Evolutionary conservation across 768 basidiomycete species (phyloP), one percentile per base, ranked within the genome.

Genomic region (Lyophyllum semitale): DNA sequence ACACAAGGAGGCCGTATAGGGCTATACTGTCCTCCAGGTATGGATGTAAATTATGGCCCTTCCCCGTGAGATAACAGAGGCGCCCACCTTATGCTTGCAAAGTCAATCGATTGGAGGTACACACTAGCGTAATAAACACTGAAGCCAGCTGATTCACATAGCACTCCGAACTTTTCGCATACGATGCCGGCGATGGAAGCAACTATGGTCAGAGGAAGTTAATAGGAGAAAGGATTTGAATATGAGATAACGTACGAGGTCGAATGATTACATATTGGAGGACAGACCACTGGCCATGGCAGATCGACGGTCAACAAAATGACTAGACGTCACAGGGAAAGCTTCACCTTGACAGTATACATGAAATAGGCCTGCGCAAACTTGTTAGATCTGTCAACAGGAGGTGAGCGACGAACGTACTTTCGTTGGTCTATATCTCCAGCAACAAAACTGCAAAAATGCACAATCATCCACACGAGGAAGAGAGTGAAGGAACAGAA

Each of bases 191-290:
- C 82, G 53, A 95, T 84, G 26, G 89, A 89, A 22, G 83, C 77
- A 11, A 78, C 82, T 81, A 54, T 29, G 20, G 35, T 32, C 25
- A 30, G 33, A 43, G 25, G 18, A 13, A 11, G 49, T 32, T 23
- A 35, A 25, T 9, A 11, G 23, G n/a, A 48, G 27, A 4, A 15
- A 26, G 8, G 12, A 30, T n/a, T 26, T 26, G n/a, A 9, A 12
- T 33, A 2, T 11, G 26, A 22, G 30, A 45, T 23, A 15, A 52
- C 68, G 38, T 63, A 79, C 78, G 71, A 42, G 78, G 79, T 51
- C 89, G 79, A 40, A 94, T 73, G 54, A 93, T 82, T 22, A 91
- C 85, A 66, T 94, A 96, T 81, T 97, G 95, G 55, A 97, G 72
- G 7, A 96, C 93, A 37, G 82, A 77, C 91, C 93, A 95, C 84